Evolutionary conservation across 2,329 filamentous ascomycete species (phyloP).

Genomic region (Diatrype stigma): DNA sequence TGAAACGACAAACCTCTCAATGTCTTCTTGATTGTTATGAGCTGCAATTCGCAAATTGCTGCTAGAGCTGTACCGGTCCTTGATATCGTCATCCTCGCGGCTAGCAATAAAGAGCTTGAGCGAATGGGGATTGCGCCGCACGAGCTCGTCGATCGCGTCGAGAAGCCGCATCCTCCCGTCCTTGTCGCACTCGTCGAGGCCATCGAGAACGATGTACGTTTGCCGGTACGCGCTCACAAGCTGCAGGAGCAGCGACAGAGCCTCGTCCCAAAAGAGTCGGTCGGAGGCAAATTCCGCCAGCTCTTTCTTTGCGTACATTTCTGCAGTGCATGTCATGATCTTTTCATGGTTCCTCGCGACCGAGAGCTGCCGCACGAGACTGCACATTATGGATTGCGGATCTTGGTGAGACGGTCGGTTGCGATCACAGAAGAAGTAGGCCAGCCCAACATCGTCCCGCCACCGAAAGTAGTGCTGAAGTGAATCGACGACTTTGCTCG

Average conservation of each 20-base stretch:
- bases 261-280: not conserved
- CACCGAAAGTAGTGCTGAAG: not conserved
- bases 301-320: not conserved
- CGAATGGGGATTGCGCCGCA: not conserved
- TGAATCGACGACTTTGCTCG: not conserved
- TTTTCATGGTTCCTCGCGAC: not conserved
- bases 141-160: not conserved
- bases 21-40: not conserved
- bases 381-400: not conserved
- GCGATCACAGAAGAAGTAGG: conserved; percentile 1
- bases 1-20: not conserved
- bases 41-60: not conserved
- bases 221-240: not conserved
- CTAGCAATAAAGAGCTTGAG: not conserved
- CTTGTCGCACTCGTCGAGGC: not conserved
- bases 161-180: not conserved
- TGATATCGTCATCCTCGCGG: not conserved
- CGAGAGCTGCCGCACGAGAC: not conserved
- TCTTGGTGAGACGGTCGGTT: not conserved
- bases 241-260: not conserved
- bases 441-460: not conserved
- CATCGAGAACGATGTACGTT: not conserved
- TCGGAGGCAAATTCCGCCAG: not conserved
- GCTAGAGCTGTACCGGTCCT: not conserved
- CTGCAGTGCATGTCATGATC: not conserved